These are phyloP conservation scores for Daldinia concentrica DNA, from an alignment of 495 filamentous ascomycete genomes.

Conservation along the genomic window DNA sequence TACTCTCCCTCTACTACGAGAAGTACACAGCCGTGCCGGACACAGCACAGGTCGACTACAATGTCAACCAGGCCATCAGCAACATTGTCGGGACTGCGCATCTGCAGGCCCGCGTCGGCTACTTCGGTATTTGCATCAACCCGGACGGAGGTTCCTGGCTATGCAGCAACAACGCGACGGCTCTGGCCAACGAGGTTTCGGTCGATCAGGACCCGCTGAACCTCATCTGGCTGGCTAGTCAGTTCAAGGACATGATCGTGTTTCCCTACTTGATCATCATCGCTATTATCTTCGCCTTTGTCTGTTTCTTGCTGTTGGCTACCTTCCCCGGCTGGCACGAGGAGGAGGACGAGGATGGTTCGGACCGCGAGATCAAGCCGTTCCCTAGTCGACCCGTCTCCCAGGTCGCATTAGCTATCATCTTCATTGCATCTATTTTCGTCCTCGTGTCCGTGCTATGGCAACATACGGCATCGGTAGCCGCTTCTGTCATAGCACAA, in stretches of 20 bases:
- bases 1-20: slow-evolving; percentile 79
- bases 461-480: slow-evolving; percentile 93
- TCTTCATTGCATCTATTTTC: slow-evolving; percentile 82
- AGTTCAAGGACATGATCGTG: slow-evolving; percentile 84
- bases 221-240: slow-evolving; percentile 79
- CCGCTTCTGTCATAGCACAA: slow-evolving; percentile 89
- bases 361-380: slow-evolving; percentile 77
- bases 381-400: slow-evolving; percentile 79
- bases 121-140: slow-evolving; percentile 77
- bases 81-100: slow-evolving; percentile 75
- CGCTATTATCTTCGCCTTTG: slow-evolving; percentile 81
- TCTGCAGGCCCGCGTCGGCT: slow-evolving; percentile 71
- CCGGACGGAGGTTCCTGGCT: slow-evolving; percentile 74
- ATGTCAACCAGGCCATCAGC: slow-evolving; percentile 75
- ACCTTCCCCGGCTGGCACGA: slow-evolving; percentile 87
- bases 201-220: slow-evolving; percentile 82
- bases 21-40: slow-evolving; percentile 70
- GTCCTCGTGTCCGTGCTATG: slow-evolving; percentile 77
- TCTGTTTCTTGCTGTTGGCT: slow-evolving; percentile 77
- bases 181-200: slow-evolving; percentile 71
- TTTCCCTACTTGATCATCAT: slow-evolving; percentile 85
- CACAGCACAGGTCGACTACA: slow-evolving; percentile 84
- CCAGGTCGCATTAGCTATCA: slow-evolving; percentile 78
- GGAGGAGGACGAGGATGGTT: slow-evolving; percentile 70
- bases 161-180: slow-evolving; percentile 80